A percentile compares a stretch with the other conserved stretches of the same genome.
These are phyloP conservation scores for Arthrobotrys megalospora DNA, from an alignment of 2,329 filamentous ascomycete species.

Conservation along the genomic window DNA sequence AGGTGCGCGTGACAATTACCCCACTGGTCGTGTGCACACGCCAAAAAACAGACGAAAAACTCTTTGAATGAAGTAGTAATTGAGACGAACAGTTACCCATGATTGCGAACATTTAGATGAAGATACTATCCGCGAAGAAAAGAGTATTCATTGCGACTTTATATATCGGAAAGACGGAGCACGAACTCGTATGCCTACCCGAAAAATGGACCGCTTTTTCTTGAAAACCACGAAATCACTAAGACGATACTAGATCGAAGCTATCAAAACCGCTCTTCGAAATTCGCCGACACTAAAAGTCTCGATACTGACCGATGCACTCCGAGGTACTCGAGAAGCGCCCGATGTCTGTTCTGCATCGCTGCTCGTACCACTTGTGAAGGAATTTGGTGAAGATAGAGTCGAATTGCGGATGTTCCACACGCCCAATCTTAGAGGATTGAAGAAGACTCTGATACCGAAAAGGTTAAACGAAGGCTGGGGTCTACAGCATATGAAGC, in stretches of 20 bases:
- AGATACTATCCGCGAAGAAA: slow-evolving; percentile 83
- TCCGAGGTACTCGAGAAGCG: slow-evolving; percentile 91
- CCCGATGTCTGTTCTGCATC: slow-evolving; percentile 90
- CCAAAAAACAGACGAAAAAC: slow-evolving; percentile 24
- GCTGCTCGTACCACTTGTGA: slow-evolving; percentile 84
- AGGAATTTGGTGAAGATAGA: slow-evolving; percentile 84
- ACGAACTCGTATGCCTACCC: slow-evolving; percentile 77
- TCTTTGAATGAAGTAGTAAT: slow-evolving; percentile 59
- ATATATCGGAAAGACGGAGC: slow-evolving; percentile 94
- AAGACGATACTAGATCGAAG: slow-evolving; percentile 74
- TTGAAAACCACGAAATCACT: not conserved
- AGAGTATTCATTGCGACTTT: slow-evolving; percentile 94
- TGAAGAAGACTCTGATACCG: slow-evolving; percentile 86
- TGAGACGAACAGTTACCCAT: slow-evolving; percentile 51
- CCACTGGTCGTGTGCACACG: slow-evolving; percentile 39
- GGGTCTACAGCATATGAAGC: slow-evolving; percentile 99
- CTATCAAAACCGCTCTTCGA: slow-evolving; percentile 81
- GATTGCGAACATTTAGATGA: slow-evolving; percentile 72
- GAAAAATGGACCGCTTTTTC: slow-evolving; percentile 29
- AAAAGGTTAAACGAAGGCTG: slow-evolving; percentile 96
- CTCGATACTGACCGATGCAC: slow-evolving; percentile 90
- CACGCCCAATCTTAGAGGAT: slow-evolving; percentile 91
- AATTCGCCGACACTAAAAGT: slow-evolving; percentile 82
- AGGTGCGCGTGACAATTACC: slow-evolving; percentile 72
- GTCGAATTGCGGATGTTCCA: slow-evolving; percentile 98